Conservation (phyloP, 192 early-diverging fungal genomes). For the Coemansia sp. region DNA sequence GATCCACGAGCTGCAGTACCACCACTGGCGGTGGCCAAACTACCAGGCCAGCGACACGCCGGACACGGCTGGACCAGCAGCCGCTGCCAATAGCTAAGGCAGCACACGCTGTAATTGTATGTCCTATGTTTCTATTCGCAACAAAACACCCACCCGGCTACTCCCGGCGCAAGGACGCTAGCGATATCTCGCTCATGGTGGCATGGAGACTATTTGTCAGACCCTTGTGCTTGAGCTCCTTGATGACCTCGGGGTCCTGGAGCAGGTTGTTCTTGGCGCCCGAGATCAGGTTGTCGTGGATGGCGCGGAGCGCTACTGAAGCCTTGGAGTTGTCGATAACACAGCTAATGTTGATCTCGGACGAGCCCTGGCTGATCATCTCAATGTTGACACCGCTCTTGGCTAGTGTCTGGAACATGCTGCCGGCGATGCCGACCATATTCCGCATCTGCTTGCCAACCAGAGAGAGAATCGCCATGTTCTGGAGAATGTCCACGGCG, state of each 20-base stretch:
- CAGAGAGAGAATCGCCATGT: conserved; percentile 93
- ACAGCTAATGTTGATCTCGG: conserved; percentile 98
- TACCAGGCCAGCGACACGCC: neutral
- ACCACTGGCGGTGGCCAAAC: conserved; percentile 41
- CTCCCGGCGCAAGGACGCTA: conserved; percentile 11
- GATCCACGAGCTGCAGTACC: conserved; percentile 57
- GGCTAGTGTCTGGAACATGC: conserved; percentile 90
- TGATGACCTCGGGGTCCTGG: conserved; percentile 37
- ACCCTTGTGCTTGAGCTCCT: conserved; percentile 31
- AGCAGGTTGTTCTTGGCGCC: conserved; percentile 36
- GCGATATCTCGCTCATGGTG: conserved; percentile 44
- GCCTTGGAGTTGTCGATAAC: conserved; percentile 78
- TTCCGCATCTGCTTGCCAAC: conserved; percentile 96
- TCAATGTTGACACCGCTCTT: conserved; percentile 91
- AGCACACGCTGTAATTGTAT: neutral
- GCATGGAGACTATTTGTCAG: conserved; percentile 23
- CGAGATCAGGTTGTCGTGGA: conserved; percentile 73
- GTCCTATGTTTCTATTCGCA: neutral
- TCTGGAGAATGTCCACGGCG: conserved; percentile 72
- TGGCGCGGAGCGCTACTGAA: conserved; percentile 71
- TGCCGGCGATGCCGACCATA: conserved; percentile 91
- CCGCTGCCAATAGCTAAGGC: no score
- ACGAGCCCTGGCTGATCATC: conserved; percentile 98
- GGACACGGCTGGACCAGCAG: no score
- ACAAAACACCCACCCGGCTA: neutral